Evolutionary conservation across 768 basidiomycete genomes (phyloP).

Genomic region (Russula earlei): DNA sequence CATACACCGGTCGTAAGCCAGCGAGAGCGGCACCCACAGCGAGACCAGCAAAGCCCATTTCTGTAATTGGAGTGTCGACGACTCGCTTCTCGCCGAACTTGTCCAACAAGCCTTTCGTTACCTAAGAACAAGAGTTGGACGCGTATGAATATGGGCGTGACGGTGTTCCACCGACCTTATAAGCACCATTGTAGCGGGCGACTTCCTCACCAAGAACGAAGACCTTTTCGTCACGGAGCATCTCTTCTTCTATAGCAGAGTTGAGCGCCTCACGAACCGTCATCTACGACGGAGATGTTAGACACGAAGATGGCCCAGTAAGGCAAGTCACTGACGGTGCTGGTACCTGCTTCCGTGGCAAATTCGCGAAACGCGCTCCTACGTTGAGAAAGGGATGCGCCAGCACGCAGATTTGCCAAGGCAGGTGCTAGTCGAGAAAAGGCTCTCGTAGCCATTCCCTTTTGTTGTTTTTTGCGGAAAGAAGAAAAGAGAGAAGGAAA

Average conservation of each 20-base stretch:
- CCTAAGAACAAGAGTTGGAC: slow-evolving; percentile 34
- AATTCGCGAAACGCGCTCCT: slow-evolving; percentile 45
- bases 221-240: slow-evolving; percentile 90
- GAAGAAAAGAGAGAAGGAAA: slow-evolving; percentile 26
- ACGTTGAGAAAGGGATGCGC: slow-evolving; percentile 34
- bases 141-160: background rate
- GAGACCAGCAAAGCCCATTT: slow-evolving; percentile 97
- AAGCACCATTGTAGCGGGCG: slow-evolving; percentile 95
- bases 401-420: slow-evolving; percentile 33
- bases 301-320: slow-evolving; percentile 15
- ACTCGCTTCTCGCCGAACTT: slow-evolving; percentile 99
- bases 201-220: slow-evolving; percentile 98
- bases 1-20: slow-evolving; percentile 87
- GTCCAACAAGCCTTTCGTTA: slow-evolving; percentile 97
- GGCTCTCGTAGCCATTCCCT: slow-evolving; percentile 50
- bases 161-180: slow-evolving; percentile 50
- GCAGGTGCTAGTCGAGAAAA: slow-evolving; percentile 55
- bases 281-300: slow-evolving; percentile 47
- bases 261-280: slow-evolving; percentile 98
- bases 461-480: slow-evolving; percentile 22
- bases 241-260: slow-evolving; percentile 98
- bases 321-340: slow-evolving; percentile 35
- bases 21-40: slow-evolving; percentile 92
- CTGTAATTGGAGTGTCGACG: slow-evolving; percentile 93
- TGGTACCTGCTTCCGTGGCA: slow-evolving; percentile 47